Evolutionary conservation across 2,329 filamentous ascomycete species (phyloP), one percentile per base, ranked within the genome.

Genomic region (Epichloe hybrida): DNA sequence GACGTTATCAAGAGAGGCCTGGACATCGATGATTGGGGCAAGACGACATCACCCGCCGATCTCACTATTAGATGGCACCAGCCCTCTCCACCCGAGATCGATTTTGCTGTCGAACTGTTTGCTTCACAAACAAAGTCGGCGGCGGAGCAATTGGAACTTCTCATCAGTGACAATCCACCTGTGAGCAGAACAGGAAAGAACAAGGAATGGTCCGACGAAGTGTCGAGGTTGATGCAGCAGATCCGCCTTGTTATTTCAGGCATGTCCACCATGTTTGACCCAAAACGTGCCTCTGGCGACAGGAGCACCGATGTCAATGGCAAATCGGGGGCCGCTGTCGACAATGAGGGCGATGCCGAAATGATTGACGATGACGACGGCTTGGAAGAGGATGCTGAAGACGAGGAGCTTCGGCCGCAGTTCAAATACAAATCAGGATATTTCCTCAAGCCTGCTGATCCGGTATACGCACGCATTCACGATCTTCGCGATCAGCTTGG

Each of bases 151-250:
- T 70, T 98, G 12, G 79, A 80, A 55, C 79, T 83, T 7, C 75
- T 98, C n/a, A 94, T 88, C 62, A 83, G 86, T 54, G 83, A 88
- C 44, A 79, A 84, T 37, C 84, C 89, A 1, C 84, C 82, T 2
- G 84, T 97, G 49, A 94, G 89, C 66, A 80, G 91, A 51, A 91
- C 90, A 57, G 93, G 93, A 38, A 95, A 91, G 64, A 94, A 95
- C 58, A 98, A 97, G 67, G 91, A 96, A 60, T 98, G 93, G 93
- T 96, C 91, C 0, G 93, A 98, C 64, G 94, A 98, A 64, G 84
- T 97, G 31, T 91, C 89, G 2, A 76, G 93, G 50, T 88, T 95
- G 57, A 76, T 98, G 51, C 87, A 91, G 12, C 83, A 96, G 48
- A 74, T 98, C 13, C 79, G 91, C 34, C 75, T 98, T n/a, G 81